Conservation (phyloP, 768 basidiomycete genomes). For the Russula sp. region DNA sequence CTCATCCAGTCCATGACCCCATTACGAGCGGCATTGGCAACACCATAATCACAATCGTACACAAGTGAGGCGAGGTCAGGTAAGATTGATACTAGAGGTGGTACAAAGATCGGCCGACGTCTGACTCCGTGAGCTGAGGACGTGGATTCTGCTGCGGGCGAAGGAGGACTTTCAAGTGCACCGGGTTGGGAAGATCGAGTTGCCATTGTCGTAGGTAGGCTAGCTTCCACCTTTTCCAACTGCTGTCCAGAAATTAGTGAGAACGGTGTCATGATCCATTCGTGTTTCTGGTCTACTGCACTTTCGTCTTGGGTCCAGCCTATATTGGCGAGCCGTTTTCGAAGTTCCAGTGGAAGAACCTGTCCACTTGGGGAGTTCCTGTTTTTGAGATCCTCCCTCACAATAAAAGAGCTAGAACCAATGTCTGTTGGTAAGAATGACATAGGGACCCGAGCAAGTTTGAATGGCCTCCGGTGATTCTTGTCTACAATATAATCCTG, state of each 20-base stretch:
- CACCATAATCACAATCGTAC: conserved; percentile 43
- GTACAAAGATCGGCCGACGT: conserved; percentile 60
- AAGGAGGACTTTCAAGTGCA: conserved; percentile 25
- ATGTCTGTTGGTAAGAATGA: conserved; percentile 71
- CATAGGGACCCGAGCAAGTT: conserved; percentile 59
- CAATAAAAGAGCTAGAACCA: conserved; percentile 52
- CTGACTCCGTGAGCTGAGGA: conserved; percentile 33
- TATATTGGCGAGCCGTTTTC: conserved; percentile 60
- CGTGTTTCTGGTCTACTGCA: conserved; percentile 45
- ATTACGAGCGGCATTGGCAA: conserved; percentile 51
- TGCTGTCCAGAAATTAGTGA: conserved; percentile 54
- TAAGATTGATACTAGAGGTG: conserved; percentile 48
- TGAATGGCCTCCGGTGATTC: conserved; percentile 57
- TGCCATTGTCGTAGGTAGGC: conserved; percentile 25
- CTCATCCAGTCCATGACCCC: conserved; percentile 61
- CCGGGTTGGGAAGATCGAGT: conserved; percentile 25
- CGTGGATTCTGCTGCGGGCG: background rate
- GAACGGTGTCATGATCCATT: conserved; percentile 58
- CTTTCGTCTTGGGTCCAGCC: conserved; percentile 64
- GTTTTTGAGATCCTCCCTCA: conserved; percentile 45
- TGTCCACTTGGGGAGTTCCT: conserved; percentile 38
- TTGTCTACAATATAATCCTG: conserved; percentile 57
- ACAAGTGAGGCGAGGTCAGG: conserved; percentile 46
- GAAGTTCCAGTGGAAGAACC: conserved; percentile 53
- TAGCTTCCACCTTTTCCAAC: conserved; percentile 42